phyloP scores from a whole-genome alignment of 192 early-diverging fungal genomes.

The Rhizophlyctis rosea region DNA sequence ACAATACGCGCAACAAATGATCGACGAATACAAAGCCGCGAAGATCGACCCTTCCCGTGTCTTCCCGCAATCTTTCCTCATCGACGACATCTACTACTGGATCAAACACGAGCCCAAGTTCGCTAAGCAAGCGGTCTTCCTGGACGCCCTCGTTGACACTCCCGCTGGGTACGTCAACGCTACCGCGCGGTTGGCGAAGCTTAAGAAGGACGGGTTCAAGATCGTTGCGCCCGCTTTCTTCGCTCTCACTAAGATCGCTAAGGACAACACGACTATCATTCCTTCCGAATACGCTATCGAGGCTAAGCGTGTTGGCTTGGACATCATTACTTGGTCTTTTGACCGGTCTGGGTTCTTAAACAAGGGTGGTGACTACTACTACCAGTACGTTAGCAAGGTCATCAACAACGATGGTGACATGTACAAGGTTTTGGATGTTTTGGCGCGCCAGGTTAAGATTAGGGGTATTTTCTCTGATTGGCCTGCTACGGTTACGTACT shows the following conservation, averaged over 20 bases:
- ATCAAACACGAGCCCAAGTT: neutral
- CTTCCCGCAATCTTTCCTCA: conserved; percentile 1
- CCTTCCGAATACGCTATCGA: neutral
- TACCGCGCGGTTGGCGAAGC: neutral
- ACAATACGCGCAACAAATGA: conserved; percentile 9
- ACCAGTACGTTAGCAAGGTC: conserved; percentile 14
- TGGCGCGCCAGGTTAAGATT: conserved; percentile 11
- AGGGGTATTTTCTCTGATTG: conserved; percentile 15
- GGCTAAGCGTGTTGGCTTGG: conserved; percentile 2
- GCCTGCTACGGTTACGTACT: conserved; percentile 16
- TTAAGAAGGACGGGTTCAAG: neutral
- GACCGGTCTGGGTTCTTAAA: conserved; percentile 20
- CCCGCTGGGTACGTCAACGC: neutral
- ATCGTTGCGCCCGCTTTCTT: neutral
- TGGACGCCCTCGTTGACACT: neutral
- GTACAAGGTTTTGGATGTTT: conserved; percentile 11
- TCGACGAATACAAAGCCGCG: neutral
- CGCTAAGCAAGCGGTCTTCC: neutral
- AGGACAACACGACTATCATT: neutral
- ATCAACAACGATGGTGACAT: conserved; percentile 15
- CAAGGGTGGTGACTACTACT: conserved; percentile 19
- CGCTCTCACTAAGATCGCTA: neutral
- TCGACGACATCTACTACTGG: conserved; percentile 1
- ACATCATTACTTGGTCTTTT: conserved; percentile 12
- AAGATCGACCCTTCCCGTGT: conserved; percentile 3